phyloP scores from a whole-genome alignment of 2,329 filamentous ascomycete species.

The Pyrenophora seminiperda region DNA sequence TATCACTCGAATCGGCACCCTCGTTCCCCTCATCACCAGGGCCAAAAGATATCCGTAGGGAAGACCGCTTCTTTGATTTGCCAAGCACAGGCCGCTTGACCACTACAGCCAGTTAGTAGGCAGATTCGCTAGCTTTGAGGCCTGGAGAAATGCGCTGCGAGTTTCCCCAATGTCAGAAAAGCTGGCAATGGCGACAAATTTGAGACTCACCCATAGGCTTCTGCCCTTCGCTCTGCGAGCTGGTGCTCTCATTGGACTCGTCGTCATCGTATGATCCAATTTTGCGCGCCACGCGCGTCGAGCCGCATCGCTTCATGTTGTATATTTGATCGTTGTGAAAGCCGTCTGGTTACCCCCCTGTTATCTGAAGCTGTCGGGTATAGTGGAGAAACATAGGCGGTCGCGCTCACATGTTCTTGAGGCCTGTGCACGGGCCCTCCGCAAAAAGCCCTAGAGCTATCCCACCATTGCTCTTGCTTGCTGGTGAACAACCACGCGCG shows the following conservation, averaged over 20 bases:
- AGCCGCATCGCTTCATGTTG: slow-evolving; percentile 62
- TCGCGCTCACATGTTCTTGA: slow-evolving; percentile 20
- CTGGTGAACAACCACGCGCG: slow-evolving; percentile 20
- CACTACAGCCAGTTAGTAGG: slow-evolving; percentile 55
- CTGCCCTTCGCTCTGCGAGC: slow-evolving; percentile 38
- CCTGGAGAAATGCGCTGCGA: slow-evolving; percentile 14
- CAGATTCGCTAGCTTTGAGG: slow-evolving; percentile 33
- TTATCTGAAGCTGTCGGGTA: not conserved
- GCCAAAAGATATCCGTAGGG: slow-evolving; percentile 78
- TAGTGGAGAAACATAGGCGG: not conserved
- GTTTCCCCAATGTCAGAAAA: slow-evolving; percentile 28
- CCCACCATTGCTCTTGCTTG: slow-evolving; percentile 19
- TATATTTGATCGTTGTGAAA: not conserved
- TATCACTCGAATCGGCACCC: slow-evolving; percentile 55
- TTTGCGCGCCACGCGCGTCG: slow-evolving; percentile 72
- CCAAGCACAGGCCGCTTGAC: slow-evolving; percentile 58
- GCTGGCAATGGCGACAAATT: slow-evolving; percentile 26
- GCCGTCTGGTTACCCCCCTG: not conserved
- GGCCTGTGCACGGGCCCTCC: slow-evolving; percentile 20
- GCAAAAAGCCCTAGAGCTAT: slow-evolving; percentile 30
- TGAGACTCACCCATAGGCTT: slow-evolving; percentile 51
- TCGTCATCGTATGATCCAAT: slow-evolving; percentile 72
- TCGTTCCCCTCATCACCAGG: slow-evolving; percentile 60
- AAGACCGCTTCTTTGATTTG: slow-evolving; percentile 72
- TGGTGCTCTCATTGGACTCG: slow-evolving; percentile 35